phyloP scores from a whole-genome alignment of 2,329 filamentous ascomycete genomes.

The Penicillium sp. region DNA sequence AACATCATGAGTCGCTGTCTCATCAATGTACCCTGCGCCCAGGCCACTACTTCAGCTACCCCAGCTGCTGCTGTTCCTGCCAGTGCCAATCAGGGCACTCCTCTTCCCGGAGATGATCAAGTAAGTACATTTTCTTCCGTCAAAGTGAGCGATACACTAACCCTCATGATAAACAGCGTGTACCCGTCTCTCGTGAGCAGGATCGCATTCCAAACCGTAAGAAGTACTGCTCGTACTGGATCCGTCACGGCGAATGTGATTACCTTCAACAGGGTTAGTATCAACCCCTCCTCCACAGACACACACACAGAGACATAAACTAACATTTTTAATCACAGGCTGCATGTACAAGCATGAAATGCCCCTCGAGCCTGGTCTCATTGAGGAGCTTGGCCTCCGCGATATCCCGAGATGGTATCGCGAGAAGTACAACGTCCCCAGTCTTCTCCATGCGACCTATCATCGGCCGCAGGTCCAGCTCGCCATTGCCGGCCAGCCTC shows the following conservation, averaged over 20 bases:
- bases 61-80: not conserved
- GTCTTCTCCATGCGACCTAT: slow-evolving; percentile 15
- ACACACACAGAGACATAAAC: not conserved
- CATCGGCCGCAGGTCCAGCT: not conserved
- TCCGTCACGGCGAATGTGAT: slow-evolving; percentile 79
- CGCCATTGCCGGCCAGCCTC: not conserved
- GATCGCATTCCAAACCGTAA: slow-evolving; percentile 48
- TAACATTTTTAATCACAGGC: slow-evolving; percentile 38
- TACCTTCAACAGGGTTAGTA: slow-evolving; percentile 70
- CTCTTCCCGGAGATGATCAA: not conserved
- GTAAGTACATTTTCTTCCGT: not conserved
- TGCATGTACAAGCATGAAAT: slow-evolving; percentile 92
- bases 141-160: not conserved
- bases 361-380: slow-evolving; percentile 66
- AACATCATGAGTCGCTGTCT: not conserved
- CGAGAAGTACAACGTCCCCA: slow-evolving; percentile 44
- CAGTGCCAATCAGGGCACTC: not conserved
- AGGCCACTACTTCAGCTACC: not conserved
- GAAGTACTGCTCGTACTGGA: slow-evolving; percentile 86
- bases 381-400: slow-evolving; percentile 68
- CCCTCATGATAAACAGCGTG: not conserved
- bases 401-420: slow-evolving; percentile 58
- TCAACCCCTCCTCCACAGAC: not conserved
- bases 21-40: not conserved
- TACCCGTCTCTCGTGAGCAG: not conserved